Evolutionary conservation across 495 filamentous ascomycete species (phyloP), one percentile per base, ranked within the genome.

Genomic region (Xylaria grammica): DNA sequence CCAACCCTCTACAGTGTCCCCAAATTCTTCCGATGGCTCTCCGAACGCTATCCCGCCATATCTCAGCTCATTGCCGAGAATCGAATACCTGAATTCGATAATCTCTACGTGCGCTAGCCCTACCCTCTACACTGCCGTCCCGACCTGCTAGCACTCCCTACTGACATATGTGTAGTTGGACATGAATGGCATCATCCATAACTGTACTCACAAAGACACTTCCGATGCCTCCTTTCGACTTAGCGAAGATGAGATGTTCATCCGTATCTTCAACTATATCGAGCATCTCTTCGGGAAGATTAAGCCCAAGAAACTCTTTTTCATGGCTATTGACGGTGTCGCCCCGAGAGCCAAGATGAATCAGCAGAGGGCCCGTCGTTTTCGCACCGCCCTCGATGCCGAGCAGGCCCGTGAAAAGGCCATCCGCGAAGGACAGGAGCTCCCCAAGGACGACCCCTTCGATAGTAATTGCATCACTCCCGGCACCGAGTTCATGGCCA

Each of bases 151-250:
- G 30, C 42, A 32, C 34, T 29, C 63, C 74, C 73, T 52, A 72
- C 71, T 65, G 54, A 72, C 55, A 30, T n/a, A n/a, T 59, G n/a
- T 48, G 29, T 69, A 82, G 87, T 85, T 97, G 68, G 95, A 99
- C 70, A 97, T 98, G 96, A 98, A 99, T 76, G 96, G 95, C 65
- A 99, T 99, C 75, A 98, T 99, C 69, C 96, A 99, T 75, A 99
- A 99, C 75, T 99, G 96, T 75, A 98, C 96, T 59, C 96, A 99
- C 80, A 97, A 91, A 61, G 95, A 99, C 72, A 89, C 91, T 10
- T 69, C 68, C 59, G 93, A 93, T 65, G 87, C 94, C 3, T 94
- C 90, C 0, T 94, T 94, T 72, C 93, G 94, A 53, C 90, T 99
- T 83, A 92, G 89, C 50, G 96, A 99, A 74, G 96, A 98, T 74